phyloP scores from a whole-genome alignment of 2,329 filamentous ascomycete genomes.

The Ilyonectria robusta region DNA sequence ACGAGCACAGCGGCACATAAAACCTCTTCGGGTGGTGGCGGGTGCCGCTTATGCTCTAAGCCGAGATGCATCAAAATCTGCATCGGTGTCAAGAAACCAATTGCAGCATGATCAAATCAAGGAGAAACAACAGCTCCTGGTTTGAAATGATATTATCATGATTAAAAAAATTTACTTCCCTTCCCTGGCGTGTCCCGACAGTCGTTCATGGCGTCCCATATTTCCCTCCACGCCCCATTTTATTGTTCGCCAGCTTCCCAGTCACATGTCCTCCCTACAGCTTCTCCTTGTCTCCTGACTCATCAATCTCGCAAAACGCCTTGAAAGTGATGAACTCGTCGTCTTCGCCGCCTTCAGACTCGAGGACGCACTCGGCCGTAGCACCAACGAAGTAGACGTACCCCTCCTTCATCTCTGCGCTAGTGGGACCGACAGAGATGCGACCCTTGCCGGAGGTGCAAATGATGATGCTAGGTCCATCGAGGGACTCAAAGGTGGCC shows the following conservation, averaged over 20 bases:
- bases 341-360: slow-evolving; percentile 72
- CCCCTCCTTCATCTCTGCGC: slow-evolving; percentile 79
- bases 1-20: too few relatives aligned
- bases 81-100: not conserved
- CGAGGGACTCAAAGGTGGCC: slow-evolving; percentile 88
- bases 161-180: slow-evolving; percentile 24
- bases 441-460: slow-evolving; percentile 87
- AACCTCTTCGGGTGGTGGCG: too few relatives aligned
- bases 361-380: slow-evolving; percentile 85
- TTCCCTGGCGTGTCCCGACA: slow-evolving; percentile 10
- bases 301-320: slow-evolving; percentile 89
- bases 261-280: slow-evolving; percentile 26
- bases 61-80: not conserved
- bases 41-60: too few relatives aligned
- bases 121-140: not conserved
- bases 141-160: slow-evolving; percentile 11
- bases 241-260: not conserved
- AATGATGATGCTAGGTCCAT: slow-evolving; percentile 92
- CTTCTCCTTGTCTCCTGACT: slow-evolving; percentile 51
- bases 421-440: slow-evolving; percentile 88
- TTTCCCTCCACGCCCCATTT: slow-evolving; percentile 6
- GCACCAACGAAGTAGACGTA: slow-evolving; percentile 90
- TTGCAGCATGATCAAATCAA: not conserved
- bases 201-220: slow-evolving; percentile 18
- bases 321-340: slow-evolving; percentile 90